Evolutionary conservation across 1,284 basidiomycete genomes (phyloP).

Genomic region (Cutaneotrichosporon sp.): DNA sequence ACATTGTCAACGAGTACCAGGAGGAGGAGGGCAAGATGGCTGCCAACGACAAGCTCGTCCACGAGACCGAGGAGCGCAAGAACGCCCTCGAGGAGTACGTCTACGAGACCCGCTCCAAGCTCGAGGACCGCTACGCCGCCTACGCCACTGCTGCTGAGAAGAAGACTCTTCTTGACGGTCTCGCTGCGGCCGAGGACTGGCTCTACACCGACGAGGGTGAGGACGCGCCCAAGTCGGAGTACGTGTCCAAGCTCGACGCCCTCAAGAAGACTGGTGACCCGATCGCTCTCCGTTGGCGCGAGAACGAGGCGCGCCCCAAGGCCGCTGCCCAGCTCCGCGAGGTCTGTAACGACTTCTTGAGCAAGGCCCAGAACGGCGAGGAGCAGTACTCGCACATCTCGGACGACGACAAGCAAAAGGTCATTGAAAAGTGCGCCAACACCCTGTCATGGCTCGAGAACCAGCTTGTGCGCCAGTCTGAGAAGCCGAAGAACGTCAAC

Average conservation of each 20-base stretch:
- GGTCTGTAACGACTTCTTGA: slow-evolving; percentile 74
- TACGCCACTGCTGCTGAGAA: slow-evolving; percentile 73
- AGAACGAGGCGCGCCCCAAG: slow-evolving; percentile 70
- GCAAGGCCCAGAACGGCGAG: slow-evolving; percentile 70
- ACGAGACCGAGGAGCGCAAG: slow-evolving; percentile 93
- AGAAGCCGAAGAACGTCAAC: slow-evolving; percentile 79
- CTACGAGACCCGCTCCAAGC: slow-evolving; percentile 85
- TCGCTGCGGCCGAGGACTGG: slow-evolving; percentile 84
- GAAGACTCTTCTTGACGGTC: slow-evolving; percentile 61
- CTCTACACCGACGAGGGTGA: slow-evolving; percentile 92
- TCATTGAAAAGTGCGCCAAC: slow-evolving; percentile 60
- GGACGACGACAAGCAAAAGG: slow-evolving; percentile 73
- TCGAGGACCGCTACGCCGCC: slow-evolving; percentile 74
- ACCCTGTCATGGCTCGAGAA: slow-evolving; percentile 91
- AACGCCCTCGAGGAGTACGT: slow-evolving; percentile 96
- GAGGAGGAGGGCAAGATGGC: slow-evolving; percentile 83
- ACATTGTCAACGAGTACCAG: slow-evolving; percentile 59
- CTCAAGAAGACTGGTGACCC: slow-evolving; percentile 80
- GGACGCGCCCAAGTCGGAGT: slow-evolving; percentile 85
- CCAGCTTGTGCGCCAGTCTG: slow-evolving; percentile 73
- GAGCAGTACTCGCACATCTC: slow-evolving; percentile 83
- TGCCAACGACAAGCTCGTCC: slow-evolving; percentile 83
- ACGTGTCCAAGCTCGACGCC: slow-evolving; percentile 69
- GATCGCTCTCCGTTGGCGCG: slow-evolving; percentile 71
- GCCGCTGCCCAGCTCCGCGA: slow-evolving; percentile 72